Evolutionary conservation across 192 early-diverging fungal genomes (phyloP).

Genomic region (Endogone sp.): DNA sequence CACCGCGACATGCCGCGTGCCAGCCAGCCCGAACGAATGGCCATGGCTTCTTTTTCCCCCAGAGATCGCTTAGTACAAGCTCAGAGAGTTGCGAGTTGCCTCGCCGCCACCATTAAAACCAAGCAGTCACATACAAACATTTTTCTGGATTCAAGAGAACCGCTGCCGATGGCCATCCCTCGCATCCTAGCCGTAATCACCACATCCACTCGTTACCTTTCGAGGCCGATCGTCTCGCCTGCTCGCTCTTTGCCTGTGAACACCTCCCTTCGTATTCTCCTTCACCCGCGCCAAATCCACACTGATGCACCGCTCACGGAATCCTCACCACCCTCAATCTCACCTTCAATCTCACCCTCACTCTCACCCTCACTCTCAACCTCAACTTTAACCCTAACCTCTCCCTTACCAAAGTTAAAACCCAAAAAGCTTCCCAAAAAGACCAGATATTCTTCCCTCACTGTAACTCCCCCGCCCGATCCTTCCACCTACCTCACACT

Average conservation of each 20-base stretch:
- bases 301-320: no score
- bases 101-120: no score
- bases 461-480: not conserved
- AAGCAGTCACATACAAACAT: no score
- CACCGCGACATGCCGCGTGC: no score
- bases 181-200: not conserved
- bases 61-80: no score
- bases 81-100: no score
- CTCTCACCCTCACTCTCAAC: no score
- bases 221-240: not conserved
- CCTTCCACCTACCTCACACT: conserved; percentile 21
- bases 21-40: no score
- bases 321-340: no score
- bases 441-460: not conserved
- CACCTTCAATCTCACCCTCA: no score
- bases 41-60: no score
- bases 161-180: not conserved
- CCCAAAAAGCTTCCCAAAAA: not conserved
- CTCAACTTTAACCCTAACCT: not conserved
- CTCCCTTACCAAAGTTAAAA: not conserved
- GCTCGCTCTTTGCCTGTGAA: not conserved
- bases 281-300: not conserved
- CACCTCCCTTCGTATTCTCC: not conserved
- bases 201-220: not conserved
- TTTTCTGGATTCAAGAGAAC: no score